Evolutionary conservation across 2,329 filamentous ascomycete genomes (phyloP).

Genomic region (Raffaelea ambrosiae): DNA sequence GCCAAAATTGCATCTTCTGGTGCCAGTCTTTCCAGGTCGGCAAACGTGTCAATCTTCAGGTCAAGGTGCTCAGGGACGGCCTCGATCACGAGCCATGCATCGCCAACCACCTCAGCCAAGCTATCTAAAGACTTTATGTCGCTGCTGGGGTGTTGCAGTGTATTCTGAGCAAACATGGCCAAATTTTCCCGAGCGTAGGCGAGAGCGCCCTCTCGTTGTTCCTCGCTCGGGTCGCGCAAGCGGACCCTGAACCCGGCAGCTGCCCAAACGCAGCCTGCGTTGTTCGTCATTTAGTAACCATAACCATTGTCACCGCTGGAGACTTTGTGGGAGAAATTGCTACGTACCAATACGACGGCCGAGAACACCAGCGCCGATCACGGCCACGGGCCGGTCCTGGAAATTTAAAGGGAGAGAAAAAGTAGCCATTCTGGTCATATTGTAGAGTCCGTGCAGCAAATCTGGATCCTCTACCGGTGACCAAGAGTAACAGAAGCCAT

Average conservation of each 20-base stretch:
- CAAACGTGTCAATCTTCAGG: constrained; percentile 20
- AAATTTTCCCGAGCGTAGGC: constrained; percentile 30
- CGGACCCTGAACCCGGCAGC: constrained; percentile 32
- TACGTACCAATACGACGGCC: neutral
- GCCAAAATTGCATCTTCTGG: constrained; percentile 20
- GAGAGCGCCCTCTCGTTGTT: constrained; percentile 26
- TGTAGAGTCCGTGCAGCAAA: too few species aligned
- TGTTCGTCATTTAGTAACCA: neutral
- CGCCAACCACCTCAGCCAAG: constrained; percentile 28
- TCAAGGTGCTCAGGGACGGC: constrained; percentile 22
- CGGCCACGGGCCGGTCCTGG: neutral
- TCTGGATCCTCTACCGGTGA: too few species aligned
- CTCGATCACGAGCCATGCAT: constrained; percentile 24
- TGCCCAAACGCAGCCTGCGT: neutral
- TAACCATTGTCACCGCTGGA: neutral
- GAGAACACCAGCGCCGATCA: neutral
- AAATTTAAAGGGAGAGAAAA: neutral
- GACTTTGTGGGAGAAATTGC: neutral
- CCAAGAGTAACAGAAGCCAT: too few species aligned
- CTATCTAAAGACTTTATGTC: constrained; percentile 24
- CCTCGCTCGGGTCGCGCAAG: constrained; percentile 30
- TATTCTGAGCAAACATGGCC: constrained; percentile 16
- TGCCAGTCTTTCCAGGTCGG: constrained; percentile 18
- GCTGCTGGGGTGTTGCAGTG: constrained; percentile 5
- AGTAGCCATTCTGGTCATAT: too few species aligned